Evolutionary conservation across 23 red algal genomes (phyloP), one percentile per base, ranked within the genome.

Genomic region (Rhodosorus marinus): DNA sequence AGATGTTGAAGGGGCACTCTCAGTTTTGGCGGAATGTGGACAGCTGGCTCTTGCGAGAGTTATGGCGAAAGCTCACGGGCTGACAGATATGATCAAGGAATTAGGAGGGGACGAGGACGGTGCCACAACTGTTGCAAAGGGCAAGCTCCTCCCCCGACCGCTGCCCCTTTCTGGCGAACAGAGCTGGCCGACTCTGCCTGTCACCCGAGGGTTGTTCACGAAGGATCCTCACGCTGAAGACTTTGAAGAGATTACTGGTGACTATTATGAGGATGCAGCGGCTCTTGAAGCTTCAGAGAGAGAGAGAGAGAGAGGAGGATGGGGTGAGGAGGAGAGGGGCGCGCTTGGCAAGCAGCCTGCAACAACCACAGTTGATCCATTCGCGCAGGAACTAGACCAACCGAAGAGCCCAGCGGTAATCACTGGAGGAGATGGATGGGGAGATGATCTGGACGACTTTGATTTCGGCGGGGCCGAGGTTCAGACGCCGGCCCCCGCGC

Each of bases 181-280:
- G 26, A 25, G 76, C 49, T 81, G 77, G 77, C 76, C 75, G 35
- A 62, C 74, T 62, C 35, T 80, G 35, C 70, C 66, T 3, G 34
- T 72, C 15, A 46, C 81, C 41, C 71, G 72, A 8, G 71, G 72
- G n/a, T 33, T 84, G 24, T 83, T 84, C 55, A 59, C 53, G 25
- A 45, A 74, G 8, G 75, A 81, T 35, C 77, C 90, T 20, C 70
- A 74, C 17, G 77, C 77, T 8, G 57, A 70, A 36, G 69, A 72
- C 8, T 77, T 77, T 75, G 78, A 83, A 33, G 77, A 78, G 49
- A 64, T 73, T 3, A 66, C 69, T 27, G 45, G 40, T 9, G 90
- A 98, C 26, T 84, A 80, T 72, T 84, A 98, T 61, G 90, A 98
- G 29, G 90, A 82, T 42, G 78, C 90, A 14, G 72, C 78, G 30